Evolutionary conservation across 2,329 filamentous ascomycete species (phyloP).

Genomic region (Neocatenulostroma microsporum): DNA sequence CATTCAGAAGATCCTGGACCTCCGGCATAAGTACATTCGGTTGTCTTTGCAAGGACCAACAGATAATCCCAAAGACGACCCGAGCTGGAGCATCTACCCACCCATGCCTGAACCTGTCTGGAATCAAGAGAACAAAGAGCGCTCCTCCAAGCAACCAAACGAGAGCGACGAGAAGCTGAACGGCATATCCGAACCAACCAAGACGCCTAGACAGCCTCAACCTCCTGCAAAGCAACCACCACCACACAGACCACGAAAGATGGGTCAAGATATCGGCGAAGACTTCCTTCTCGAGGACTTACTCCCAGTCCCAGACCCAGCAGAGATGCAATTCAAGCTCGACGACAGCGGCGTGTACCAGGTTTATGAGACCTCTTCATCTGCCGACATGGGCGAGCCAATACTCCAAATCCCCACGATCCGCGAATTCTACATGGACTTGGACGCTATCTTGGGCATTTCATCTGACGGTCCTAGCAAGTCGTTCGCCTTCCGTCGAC

Average conservation of each 20-base stretch:
- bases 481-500: conserved; percentile 87
- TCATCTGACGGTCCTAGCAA: conserved; percentile 94
- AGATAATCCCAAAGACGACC: conserved; percentile 82
- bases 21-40: conserved; percentile 79
- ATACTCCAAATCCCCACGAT: conserved; percentile 79
- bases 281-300: conserved; percentile 81
- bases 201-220: too few relatives aligned
- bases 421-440: conserved; percentile 90
- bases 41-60: conserved; percentile 72
- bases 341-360: conserved; percentile 87
- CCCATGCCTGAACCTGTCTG: conserved; percentile 86
- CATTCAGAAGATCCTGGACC: conserved; percentile 80
- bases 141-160: conserved; percentile 17
- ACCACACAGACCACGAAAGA: conserved; percentile 58
- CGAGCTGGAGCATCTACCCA: conserved; percentile 82
- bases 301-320: conserved; percentile 62
- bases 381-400: conserved; percentile 56
- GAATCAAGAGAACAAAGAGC: conserved; percentile 44
- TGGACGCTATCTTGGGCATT: conserved; percentile 75
- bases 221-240: conserved; percentile 12
- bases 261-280: conserved; percentile 81
- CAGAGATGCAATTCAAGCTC: conserved; percentile 66
- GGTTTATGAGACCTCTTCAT: conserved; percentile 66
- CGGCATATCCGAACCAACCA: too few relatives aligned
- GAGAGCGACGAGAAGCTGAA: too few relatives aligned